Evolutionary conservation across 1,284 basidiomycete genomes (phyloP).

Genomic region (Sporisorium reilianum): DNA sequence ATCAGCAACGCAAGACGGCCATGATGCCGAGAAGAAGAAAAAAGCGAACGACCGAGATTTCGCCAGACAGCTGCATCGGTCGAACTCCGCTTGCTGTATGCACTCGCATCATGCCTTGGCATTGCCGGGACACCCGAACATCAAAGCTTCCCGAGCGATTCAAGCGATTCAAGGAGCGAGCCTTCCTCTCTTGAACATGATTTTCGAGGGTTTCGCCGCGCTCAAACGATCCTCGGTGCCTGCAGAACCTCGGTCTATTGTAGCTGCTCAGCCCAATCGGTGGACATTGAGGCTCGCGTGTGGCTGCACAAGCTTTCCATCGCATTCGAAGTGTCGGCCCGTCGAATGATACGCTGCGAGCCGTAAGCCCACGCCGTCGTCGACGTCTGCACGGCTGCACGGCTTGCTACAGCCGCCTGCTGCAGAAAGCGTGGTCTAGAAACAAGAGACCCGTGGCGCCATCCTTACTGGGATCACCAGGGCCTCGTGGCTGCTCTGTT

Average conservation of each 20-base stretch:
- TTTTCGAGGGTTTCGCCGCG: constrained; percentile 1
- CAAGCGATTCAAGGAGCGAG: too few species aligned
- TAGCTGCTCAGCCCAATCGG: constrained; percentile 5
- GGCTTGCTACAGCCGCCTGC: too few species aligned
- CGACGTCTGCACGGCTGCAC: too few species aligned
- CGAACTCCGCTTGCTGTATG: constrained; percentile 25
- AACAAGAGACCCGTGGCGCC: neutral
- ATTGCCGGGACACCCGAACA: constrained; percentile 4
- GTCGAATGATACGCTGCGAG: neutral
- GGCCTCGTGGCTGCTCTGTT: neutral
- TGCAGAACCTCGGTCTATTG: neutral
- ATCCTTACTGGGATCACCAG: neutral
- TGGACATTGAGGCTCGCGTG: neutral
- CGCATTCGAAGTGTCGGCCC: constrained; percentile 2
- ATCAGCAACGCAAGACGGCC: neutral
- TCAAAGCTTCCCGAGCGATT: neutral
- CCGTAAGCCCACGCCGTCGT: neutral
- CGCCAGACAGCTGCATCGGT: constrained; percentile 30
- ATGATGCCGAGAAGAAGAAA: neutral
- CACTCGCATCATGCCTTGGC: constrained; percentile 18
- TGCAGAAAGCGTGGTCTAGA: too few species aligned
- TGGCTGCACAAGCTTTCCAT: neutral
- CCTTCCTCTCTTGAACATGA: neutral
- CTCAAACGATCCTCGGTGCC: neutral
- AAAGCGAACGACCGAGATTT: constrained; percentile 1